These are phyloP conservation scores for Floccularia luteovirens DNA, from an alignment of 768 basidiomycete species.

Conservation along the genomic window DNA sequence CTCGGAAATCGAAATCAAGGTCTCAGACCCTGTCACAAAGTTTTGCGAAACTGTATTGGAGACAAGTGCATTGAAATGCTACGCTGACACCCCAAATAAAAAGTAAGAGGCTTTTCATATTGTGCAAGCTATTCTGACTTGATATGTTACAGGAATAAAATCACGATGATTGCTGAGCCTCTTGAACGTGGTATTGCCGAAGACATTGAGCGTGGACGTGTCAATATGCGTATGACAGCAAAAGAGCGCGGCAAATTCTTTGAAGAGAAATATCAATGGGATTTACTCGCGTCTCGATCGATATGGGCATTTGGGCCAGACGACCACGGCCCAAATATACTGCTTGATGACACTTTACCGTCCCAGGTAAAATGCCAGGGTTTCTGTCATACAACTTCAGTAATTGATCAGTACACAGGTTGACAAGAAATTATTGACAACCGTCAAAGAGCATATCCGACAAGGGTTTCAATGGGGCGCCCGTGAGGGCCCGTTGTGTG, in stretches of 20 bases:
- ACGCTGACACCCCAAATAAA: conserved; percentile 99
- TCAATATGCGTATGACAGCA: conserved; percentile 90
- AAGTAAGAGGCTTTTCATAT: conserved; percentile 54
- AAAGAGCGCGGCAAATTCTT: conserved; percentile 96
- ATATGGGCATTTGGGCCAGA: conserved; percentile 99
- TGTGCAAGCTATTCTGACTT: conserved; percentile 4
- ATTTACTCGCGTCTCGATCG: conserved; percentile 91
- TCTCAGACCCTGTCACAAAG: conserved; percentile 96
- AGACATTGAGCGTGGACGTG: conserved; percentile 89
- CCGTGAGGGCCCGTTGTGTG: conserved; percentile 94
- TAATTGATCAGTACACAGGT: conserved; percentile 36
- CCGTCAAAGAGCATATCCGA: conserved; percentile 92
- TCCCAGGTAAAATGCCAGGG: conserved; percentile 55
- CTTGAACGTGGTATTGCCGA: conserved; percentile 93
- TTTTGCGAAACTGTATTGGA: conserved; percentile 98
- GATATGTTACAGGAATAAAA: conserved; percentile 66
- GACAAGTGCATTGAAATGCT: conserved; percentile 96
- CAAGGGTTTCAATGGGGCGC: conserved; percentile 99
- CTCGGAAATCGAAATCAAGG: conserved; percentile 99
- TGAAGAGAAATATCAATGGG: conserved; percentile 97
- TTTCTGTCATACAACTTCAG: conserved; percentile 1
- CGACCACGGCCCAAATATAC: conserved; percentile 87
- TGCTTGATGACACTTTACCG: conserved; percentile 94
- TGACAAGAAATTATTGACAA: conserved; percentile 86
- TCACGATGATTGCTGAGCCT: conserved; percentile 99